phyloP scores from a whole-genome alignment of 306 rosid species.

The Astragalus glycyphyllos region DNA sequence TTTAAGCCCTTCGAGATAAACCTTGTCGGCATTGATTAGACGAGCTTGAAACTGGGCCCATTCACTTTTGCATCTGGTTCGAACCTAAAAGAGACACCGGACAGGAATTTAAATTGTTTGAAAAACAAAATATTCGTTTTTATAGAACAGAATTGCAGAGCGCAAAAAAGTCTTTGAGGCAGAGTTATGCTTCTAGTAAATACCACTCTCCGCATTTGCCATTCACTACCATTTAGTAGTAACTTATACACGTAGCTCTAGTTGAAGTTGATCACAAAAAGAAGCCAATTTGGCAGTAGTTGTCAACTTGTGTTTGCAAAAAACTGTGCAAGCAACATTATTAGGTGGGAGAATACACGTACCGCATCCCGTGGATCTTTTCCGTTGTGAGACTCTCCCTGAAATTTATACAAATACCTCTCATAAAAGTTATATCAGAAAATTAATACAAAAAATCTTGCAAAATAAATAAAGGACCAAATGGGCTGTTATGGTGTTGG shows the following conservation, averaged over 20 bases:
- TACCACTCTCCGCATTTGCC: too few species aligned
- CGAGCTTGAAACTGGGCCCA: conserved; percentile 93
- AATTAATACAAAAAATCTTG: conserved; percentile 17
- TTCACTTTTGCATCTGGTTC: conserved; percentile 84
- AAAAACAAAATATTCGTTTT: background rate
- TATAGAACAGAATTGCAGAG: background rate
- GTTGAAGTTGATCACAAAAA: conserved; percentile 1
- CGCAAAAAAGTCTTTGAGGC: too few species aligned
- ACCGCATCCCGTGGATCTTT: conserved; percentile 78
- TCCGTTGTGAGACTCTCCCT: conserved; percentile 77
- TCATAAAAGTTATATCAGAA: conserved; percentile 20
- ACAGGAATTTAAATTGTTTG: background rate
- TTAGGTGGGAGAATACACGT: conserved; percentile 44
- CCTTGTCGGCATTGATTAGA: conserved; percentile 69
- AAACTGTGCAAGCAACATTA: background rate
- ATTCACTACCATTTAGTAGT: background rate
- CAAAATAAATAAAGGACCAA: conserved; percentile 21
- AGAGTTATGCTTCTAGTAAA: too few species aligned
- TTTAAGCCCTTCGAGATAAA: conserved; percentile 52
- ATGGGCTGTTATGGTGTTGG: conserved; percentile 3
- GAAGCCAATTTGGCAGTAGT: background rate
- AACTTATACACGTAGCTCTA: conserved; percentile 20
- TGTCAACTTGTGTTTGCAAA: background rate
- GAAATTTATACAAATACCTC: conserved; percentile 38
- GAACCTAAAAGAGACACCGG: conserved; percentile 65